Evolutionary conservation across 371 early-diverging fungal species (phyloP).

Genomic region (Mortierella polycephala): DNA sequence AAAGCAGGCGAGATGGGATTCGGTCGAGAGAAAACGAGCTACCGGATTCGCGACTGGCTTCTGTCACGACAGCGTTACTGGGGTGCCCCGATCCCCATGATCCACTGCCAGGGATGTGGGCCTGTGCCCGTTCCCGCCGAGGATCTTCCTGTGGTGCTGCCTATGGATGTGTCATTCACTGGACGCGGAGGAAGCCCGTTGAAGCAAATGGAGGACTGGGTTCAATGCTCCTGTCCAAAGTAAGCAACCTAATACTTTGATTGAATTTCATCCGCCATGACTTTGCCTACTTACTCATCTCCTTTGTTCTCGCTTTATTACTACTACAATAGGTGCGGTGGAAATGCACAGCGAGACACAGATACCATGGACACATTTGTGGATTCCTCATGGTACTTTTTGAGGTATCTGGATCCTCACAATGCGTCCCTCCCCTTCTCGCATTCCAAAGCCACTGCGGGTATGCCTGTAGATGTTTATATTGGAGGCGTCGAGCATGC

Average conservation of each 20-base stretch:
- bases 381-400: conserved; percentile 96
- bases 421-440: conserved; percentile 75
- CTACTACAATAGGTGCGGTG: conserved; percentile 64
- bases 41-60: conserved; percentile 96
- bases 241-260: conserved; percentile 50
- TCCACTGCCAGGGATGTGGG: conserved; percentile 88
- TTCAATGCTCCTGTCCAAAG: conserved; percentile 80
- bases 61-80: conserved; percentile 98
- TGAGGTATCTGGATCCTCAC: conserved; percentile 84
- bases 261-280: too few species aligned
- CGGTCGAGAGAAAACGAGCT: conserved; percentile 71
- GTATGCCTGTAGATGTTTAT: conserved; percentile 91
- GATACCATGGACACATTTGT: conserved; percentile 98
- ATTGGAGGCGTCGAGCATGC: conserved; percentile 97
- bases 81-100: conserved; percentile 99
- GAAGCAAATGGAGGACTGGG: conserved; percentile 68
- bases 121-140: conserved; percentile 86
- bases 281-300: too few species aligned
- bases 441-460: conserved; percentile 62
- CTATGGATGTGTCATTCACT: conserved; percentile 68
- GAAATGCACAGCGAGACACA: conserved; percentile 83
- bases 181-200: conserved; percentile 83
- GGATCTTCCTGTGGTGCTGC: conserved; percentile 86
- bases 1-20: conserved; percentile 63
- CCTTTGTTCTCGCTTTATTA: neutral